Evolutionary conservation across 1,284 basidiomycete species (phyloP).

Genomic region (Cutaneotrichosporon sp.): DNA sequence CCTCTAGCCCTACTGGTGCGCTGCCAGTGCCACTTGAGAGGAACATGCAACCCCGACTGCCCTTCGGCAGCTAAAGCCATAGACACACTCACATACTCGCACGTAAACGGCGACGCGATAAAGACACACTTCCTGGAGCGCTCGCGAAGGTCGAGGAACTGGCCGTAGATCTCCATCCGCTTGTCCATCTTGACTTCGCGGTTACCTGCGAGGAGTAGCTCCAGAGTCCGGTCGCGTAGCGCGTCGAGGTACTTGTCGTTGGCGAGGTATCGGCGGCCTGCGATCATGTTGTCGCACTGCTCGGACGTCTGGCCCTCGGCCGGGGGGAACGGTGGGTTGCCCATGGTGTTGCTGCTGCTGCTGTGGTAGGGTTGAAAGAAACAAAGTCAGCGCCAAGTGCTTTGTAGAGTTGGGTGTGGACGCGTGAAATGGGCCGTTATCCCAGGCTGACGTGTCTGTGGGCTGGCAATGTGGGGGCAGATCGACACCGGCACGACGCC

Average conservation of each 20-base stretch:
- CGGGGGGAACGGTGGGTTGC: neutral
- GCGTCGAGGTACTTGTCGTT: slow-evolving; percentile 33
- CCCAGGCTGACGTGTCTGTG: too few relatives aligned
- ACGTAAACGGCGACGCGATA: slow-evolving; percentile 28
- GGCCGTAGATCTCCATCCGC: slow-evolving; percentile 22
- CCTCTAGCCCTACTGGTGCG: neutral
- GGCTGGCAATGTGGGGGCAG: too few relatives aligned
- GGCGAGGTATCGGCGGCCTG: slow-evolving; percentile 29
- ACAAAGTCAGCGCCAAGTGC: too few relatives aligned
- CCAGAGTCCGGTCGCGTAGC: slow-evolving; percentile 17
- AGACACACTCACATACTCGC: slow-evolving; percentile 40
- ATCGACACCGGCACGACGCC: too few relatives aligned
- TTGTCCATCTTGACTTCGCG: slow-evolving; percentile 16
- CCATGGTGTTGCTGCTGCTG: neutral
- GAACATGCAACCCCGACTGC: neutral
- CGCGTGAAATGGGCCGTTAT: too few relatives aligned
- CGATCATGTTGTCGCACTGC: slow-evolving; percentile 24
- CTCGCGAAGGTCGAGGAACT: slow-evolving; percentile 17
- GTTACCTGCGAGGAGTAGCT: slow-evolving; percentile 26
- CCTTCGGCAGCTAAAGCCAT: neutral
- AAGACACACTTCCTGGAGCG: slow-evolving; percentile 10
- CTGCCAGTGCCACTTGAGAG: too few relatives aligned
- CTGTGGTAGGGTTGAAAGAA: too few relatives aligned
- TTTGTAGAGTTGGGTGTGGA: too few relatives aligned
- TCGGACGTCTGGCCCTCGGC: neutral